Evolutionary conservation across 257 asterid genomes (phyloP).

Genomic region (Coffea eugenioides): DNA sequence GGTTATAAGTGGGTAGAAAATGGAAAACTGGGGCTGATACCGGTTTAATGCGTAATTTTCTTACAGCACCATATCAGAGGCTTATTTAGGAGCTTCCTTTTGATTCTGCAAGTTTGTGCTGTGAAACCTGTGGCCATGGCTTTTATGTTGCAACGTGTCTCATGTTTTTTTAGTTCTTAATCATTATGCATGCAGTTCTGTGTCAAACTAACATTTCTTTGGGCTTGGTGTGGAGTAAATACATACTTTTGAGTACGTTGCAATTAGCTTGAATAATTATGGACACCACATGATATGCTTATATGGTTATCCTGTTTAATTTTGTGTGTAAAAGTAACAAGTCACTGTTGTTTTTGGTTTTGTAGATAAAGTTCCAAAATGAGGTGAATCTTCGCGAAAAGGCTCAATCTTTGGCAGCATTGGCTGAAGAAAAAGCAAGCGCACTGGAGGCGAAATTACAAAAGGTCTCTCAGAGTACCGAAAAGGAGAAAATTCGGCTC

Average conservation of each 20-base stretch:
- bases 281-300: not conserved
- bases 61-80: not conserved
- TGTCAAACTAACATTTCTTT: not conserved
- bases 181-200: not conserved
- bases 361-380: conserved; percentile 66
- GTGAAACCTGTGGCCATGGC: not conserved
- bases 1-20: not conserved
- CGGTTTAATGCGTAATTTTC: not conserved
- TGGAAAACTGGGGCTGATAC: not conserved
- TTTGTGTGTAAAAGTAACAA: not conserved
- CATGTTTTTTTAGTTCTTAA: not conserved
- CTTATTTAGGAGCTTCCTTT: not conserved
- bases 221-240: not conserved
- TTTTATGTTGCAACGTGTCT: too few relatives aligned
- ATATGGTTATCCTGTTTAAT: not conserved
- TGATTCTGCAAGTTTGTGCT: not conserved
- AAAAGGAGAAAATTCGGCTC: conserved; percentile 67
- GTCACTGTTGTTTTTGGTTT: not conserved
- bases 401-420: conserved; percentile 70
- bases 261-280: not conserved
- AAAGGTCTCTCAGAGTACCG: conserved; percentile 58
- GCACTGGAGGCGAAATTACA: conserved; percentile 60
- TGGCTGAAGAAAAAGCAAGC: conserved; percentile 77
- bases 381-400: conserved; percentile 77
- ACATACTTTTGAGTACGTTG: not conserved